Conservation (phyloP, 1,284 basidiomycete genomes). For the Malassezia furfur region DNA sequence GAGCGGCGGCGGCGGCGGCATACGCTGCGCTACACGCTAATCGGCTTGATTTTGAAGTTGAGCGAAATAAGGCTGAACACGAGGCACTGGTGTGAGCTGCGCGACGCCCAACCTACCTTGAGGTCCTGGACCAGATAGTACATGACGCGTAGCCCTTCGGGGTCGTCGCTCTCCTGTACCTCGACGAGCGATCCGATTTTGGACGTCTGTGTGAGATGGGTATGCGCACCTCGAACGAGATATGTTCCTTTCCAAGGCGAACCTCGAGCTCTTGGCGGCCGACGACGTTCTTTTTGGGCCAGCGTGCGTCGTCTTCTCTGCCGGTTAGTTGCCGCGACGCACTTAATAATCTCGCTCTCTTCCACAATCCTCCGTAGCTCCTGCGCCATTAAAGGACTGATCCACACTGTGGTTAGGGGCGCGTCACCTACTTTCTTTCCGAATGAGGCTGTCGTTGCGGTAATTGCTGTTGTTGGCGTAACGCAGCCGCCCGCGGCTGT, state of each 20-base stretch:
- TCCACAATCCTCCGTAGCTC: constrained; percentile 92
- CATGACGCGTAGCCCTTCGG: constrained; percentile 93
- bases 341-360: constrained; percentile 91
- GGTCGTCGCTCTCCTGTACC: constrained; percentile 92
- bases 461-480: constrained; percentile 99
- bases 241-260: constrained; percentile 84
- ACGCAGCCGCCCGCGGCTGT: constrained; percentile 83
- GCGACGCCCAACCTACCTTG: constrained; percentile 56
- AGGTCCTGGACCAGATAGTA: constrained; percentile 97
- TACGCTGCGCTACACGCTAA: constrained; percentile 46
- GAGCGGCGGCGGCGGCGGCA: neutral
- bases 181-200: constrained; percentile 95
- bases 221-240: constrained; percentile 78
- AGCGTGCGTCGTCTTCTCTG: constrained; percentile 92
- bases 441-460: constrained; percentile 87
- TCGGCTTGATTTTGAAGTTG: constrained; percentile 99
- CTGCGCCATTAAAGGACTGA: constrained; percentile 78
- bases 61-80: constrained; percentile 94
- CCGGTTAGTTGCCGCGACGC: constrained; percentile 31
- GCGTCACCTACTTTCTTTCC: constrained; percentile 74
- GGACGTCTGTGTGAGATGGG: constrained; percentile 64
- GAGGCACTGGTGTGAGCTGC: constrained; percentile 62
- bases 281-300: constrained; percentile 97
- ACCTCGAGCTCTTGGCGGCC: constrained; percentile 97
- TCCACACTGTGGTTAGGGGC: constrained; percentile 63